These are phyloP conservation scores for Ophiostoma quercus DNA, from an alignment of 2,329 filamentous ascomycete genomes.

Conservation along the genomic window DNA sequence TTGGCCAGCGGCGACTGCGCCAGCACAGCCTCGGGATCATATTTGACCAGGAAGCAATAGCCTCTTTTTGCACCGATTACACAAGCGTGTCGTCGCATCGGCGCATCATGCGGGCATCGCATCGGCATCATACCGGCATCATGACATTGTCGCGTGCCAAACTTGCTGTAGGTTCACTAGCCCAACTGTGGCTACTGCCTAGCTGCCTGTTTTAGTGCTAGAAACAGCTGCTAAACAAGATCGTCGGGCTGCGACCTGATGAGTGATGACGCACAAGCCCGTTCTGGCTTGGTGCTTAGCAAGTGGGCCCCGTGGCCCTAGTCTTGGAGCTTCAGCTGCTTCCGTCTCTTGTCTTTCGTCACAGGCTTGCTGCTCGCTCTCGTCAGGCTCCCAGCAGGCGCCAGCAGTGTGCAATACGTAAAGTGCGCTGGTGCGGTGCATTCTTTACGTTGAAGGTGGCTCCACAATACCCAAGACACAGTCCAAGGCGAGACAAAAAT, in stretches of 20 bases:
- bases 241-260: conserved; percentile 9
- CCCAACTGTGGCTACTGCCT: not conserved
- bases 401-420: not conserved
- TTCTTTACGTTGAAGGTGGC: not conserved
- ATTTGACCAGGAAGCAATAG: not conserved
- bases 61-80: not conserved
- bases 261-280: conserved; percentile 10
- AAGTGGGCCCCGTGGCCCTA: not conserved
- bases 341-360: not conserved
- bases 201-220: not conserved
- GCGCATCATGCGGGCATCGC: not conserved
- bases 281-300: not conserved
- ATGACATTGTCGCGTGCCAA: not conserved
- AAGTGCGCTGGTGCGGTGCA: not conserved
- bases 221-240: not conserved
- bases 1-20: not conserved
- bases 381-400: not conserved
- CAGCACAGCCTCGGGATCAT: not conserved
- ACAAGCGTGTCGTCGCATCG: not conserved
- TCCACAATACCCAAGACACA: not conserved
- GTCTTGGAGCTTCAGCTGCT: conserved; percentile 6
- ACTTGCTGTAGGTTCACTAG: not conserved
- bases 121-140: not conserved
- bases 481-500: not conserved
- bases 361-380: not conserved